phyloP scores from a whole-genome alignment of 805 yeast genomes.

The Yamadazyma paraphyllophila region DNA sequence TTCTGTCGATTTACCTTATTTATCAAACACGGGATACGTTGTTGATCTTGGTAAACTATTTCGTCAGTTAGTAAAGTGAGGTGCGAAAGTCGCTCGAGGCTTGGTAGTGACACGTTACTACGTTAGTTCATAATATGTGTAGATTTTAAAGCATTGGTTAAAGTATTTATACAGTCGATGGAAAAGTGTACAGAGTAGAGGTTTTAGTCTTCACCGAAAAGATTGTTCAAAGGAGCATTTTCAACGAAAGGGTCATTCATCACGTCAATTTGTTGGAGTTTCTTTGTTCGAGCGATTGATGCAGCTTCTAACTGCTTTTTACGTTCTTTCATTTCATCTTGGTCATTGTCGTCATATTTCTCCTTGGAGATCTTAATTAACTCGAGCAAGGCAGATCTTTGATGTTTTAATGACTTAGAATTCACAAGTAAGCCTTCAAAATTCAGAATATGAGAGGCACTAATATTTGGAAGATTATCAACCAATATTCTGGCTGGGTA shows the following conservation, averaged over 20 bases:
- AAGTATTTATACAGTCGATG: too few species aligned
- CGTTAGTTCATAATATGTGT: too few species aligned
- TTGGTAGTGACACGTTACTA: not conserved
- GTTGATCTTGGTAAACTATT: too few species aligned
- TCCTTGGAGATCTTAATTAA: constrained; percentile 65
- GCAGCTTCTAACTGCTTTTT: constrained; percentile 54
- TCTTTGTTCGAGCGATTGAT: constrained; percentile 43
- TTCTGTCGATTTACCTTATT: too few species aligned
- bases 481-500: constrained; percentile 64
- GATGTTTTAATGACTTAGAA: constrained; percentile 72
- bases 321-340: constrained; percentile 47
- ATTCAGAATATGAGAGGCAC: constrained; percentile 54
- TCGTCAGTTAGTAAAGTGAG: too few species aligned
- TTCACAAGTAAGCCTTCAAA: constrained; percentile 63
- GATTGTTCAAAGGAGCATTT: constrained; percentile 60
- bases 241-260: constrained; percentile 73
- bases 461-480: constrained; percentile 51
- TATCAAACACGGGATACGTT: too few species aligned
- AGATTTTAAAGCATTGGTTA: too few species aligned
- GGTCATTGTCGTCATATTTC: constrained; percentile 24
- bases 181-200: not conserved
- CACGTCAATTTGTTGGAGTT: constrained; percentile 47
- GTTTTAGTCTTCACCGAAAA: constrained; percentile 48
- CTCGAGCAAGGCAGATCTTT: constrained; percentile 74
- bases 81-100: too few species aligned